These are phyloP conservation scores for Talaromyces amestolkiae DNA, from an alignment of 2,329 filamentous ascomycete genomes.

Conservation along the genomic window DNA sequence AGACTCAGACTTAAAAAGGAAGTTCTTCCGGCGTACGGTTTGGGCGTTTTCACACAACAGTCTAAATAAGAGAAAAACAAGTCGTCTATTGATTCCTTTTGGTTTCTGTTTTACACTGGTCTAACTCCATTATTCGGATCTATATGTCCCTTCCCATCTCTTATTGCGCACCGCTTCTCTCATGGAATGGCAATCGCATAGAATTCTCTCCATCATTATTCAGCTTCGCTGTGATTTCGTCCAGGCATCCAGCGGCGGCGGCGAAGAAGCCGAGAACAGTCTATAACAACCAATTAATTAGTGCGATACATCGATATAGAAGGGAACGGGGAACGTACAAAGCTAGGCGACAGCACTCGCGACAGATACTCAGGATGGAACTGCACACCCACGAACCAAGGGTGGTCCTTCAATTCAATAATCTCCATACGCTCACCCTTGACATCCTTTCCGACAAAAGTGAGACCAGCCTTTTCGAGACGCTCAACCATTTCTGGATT, in stretches of 20 bases:
- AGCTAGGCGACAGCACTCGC: slow-evolving; percentile 68
- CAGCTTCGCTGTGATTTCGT: slow-evolving; percentile 34
- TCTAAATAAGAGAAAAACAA: background rate
- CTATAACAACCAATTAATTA: background rate
- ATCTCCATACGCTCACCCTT: slow-evolving; percentile 78
- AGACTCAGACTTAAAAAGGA: background rate
- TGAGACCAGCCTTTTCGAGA: slow-evolving; percentile 66
- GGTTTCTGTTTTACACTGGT: background rate
- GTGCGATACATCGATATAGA: background rate
- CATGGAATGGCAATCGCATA: background rate
- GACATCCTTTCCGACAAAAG: slow-evolving; percentile 77
- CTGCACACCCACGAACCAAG: slow-evolving; percentile 81
- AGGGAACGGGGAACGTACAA: background rate
- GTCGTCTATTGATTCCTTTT: background rate
- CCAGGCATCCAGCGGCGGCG: slow-evolving; percentile 67
- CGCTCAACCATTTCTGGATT: slow-evolving; percentile 73
- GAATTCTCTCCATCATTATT: slow-evolving; percentile 3
- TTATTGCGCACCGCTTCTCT: background rate
- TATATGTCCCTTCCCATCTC: background rate
- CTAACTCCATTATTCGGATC: background rate
- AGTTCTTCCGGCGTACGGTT: background rate
- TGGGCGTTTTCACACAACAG: background rate
- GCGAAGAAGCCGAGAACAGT: slow-evolving; percentile 10
- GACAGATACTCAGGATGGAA: slow-evolving; percentile 81
- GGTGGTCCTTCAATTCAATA: slow-evolving; percentile 77